Base-by-base conservation (phyloP, 345 rosid species). In the Xanthoceras sorbifolium region DNA sequence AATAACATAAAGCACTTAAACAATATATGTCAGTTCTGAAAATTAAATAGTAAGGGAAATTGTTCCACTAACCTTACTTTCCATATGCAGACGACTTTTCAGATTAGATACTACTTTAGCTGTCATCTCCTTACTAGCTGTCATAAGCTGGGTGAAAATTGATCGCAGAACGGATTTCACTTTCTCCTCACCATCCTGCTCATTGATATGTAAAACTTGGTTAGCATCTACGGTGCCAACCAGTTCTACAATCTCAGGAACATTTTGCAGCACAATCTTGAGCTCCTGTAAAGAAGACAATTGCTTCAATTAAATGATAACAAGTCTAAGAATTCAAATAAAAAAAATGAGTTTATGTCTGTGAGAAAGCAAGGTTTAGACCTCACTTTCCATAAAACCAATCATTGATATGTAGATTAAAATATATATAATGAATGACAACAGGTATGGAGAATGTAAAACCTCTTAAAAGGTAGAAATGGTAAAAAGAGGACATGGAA, bases 211-310 rank as follows among this genome's bases (percentile, higher is more conserved):
- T 59, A 87, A 77, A 48, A 86, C 78, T 84, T 83, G 83, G 78
- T 83, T 84, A 59, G 87, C 87, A 64, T 87, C 93, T 79, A 76
- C 85, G 63, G 67, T 79, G 26, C 95, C 97, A 79, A 97, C 87
- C 80, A 97, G 78, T 78, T 97, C 92, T 50, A 87, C 88, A 3
- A 97, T 86, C 89, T 97, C 99, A 2, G 97, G 97, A 76, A 92
- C 82, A 78, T 81, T 86, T 48, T 83, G 85, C 85, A 97, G 86
- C 68, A 94, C 91, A 64, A 76, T 79, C 85, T 89, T 92, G 74
- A 97, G 97, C 86, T 97, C 99, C 99, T 97, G 89, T 60, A 71
- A 28, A 73, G 18, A 70, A 70, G 5, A 62, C 22, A 81, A 25
- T 76, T 17, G n/a, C n/a, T 22, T 23, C 32, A 42, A 52, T 29